Evolutionary conservation across 2,329 filamentous ascomycete genomes (phyloP).

Genomic region (Aureobasidium sp.): DNA sequence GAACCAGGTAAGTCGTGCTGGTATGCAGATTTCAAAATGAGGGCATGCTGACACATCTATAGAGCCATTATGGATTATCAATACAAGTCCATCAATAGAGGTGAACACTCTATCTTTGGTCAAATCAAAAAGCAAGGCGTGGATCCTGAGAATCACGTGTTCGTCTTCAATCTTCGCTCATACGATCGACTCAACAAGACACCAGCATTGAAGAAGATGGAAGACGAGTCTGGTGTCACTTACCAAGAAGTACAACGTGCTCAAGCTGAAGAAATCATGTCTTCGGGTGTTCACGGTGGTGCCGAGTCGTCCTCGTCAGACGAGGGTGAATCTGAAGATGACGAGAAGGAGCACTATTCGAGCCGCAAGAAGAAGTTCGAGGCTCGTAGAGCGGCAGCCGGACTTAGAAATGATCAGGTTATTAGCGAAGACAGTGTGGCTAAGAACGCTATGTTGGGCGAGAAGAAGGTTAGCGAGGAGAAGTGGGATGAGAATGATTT

Average conservation of each 20-base stretch:
- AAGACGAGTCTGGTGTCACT: slow-evolving; percentile 70
- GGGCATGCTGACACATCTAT: neutral
- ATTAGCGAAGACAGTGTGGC: slow-evolving; percentile 58
- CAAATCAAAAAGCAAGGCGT: slow-evolving; percentile 65
- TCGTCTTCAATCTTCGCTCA: slow-evolving; percentile 86
- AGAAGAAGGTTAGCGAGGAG: slow-evolving; percentile 57
- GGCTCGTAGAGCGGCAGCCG: slow-evolving; percentile 32
- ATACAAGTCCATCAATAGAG: slow-evolving; percentile 90
- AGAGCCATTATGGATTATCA: slow-evolving; percentile 98
- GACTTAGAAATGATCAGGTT: slow-evolving; percentile 24
- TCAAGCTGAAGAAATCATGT: slow-evolving; percentile 83
- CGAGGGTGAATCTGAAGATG: slow-evolving; percentile 19
- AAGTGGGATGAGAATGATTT: slow-evolving; percentile 56
- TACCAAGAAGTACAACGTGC: slow-evolving; percentile 84
- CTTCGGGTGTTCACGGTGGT: slow-evolving; percentile 57
- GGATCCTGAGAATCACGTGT: slow-evolving; percentile 73
- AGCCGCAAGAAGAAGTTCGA: slow-evolving; percentile 40
- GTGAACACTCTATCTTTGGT: slow-evolving; percentile 82
- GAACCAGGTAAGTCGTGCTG: slow-evolving; percentile 43
- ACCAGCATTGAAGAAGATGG: slow-evolving; percentile 60
- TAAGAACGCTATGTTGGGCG: slow-evolving; percentile 71
- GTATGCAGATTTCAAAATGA: too few relatives aligned
- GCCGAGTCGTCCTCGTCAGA: slow-evolving; percentile 26
- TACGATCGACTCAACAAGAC: slow-evolving; percentile 91
- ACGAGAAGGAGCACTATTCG: slow-evolving; percentile 26